Evolutionary conservation across 2,329 filamentous ascomycete species (phyloP), one percentile per base, ranked within the genome.

Genomic region (Aspergillus arachidicola): DNA sequence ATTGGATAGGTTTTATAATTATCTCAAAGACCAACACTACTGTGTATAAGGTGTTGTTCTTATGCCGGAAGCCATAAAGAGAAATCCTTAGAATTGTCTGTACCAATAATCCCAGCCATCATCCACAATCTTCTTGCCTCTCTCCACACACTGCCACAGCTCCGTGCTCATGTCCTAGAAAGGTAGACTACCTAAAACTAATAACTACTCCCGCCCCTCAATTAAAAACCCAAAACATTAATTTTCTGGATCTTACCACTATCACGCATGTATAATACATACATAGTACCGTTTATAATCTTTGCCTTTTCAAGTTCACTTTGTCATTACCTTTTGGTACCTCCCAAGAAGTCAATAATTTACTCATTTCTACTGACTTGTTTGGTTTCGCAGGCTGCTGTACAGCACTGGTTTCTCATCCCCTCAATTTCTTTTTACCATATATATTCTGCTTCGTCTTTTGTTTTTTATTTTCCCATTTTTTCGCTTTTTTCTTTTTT

Each of bases 71-170:
- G 62, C 67, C 64, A 67, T 66, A 70, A 72, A 71, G 65, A 72
- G 66, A 64, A 73, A 71, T 64, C 62, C 62, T 62, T 67, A 64
- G 57, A 61, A 57, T 50, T 38, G 36, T 36, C 50, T 61, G 41
- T 64, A 55, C 66, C 59, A 62, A 65, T 67, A 61, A 67, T 66
- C 56, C 64, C 57, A 63, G 61, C 63, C 61, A 61, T 59, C 67
- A 63, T 63, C 57, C 48, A 64, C 57, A 57, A 57, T 57, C 46
- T 64, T 65, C 63, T 68, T 59, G 62, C 61, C 67, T 71, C 69
- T 71, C 70, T 66, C 66, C 68, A 68, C 68, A 69, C 66, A 67
- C 67, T 70, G 64, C 64, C 69, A 69, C 68, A 69, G 68, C 64
- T 66, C 58, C 59, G 53, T 66, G 61, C 59, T 61, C 56, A 60